Percentiles rank a stretch among this genome's conserved stretches.
phyloP scores from a whole-genome alignment of 1,284 basidiomycete genomes.

The Polyporus tsugae region DNA sequence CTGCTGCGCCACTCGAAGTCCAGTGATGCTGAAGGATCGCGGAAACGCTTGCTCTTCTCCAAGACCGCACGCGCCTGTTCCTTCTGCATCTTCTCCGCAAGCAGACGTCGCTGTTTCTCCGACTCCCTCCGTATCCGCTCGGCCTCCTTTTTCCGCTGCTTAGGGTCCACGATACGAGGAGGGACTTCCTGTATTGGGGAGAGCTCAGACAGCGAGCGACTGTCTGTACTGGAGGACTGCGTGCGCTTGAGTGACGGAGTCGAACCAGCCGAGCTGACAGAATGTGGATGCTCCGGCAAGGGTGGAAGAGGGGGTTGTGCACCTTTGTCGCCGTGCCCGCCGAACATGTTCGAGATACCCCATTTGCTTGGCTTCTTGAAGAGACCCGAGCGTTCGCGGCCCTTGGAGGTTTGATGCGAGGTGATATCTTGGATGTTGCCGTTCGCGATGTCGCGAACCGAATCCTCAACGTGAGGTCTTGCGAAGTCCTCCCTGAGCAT shows the following conservation, averaged over 20 bases:
- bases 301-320: conserved; percentile 65
- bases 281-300: conserved; percentile 65
- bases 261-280: conserved; percentile 57
- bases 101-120: conserved; percentile 86
- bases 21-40: conserved; percentile 57
- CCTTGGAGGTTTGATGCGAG: conserved; percentile 51
- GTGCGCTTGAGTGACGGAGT: conserved; percentile 84
- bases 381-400: conserved; percentile 65
- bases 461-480: conserved; percentile 53
- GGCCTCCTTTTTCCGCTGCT: conserved; percentile 92
- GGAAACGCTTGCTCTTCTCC: conserved; percentile 86
- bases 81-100: conserved; percentile 75
- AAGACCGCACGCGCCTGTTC: conserved; percentile 96
- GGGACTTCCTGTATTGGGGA: conserved; percentile 50
- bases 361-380: conserved; percentile 73
- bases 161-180: conserved; percentile 61
- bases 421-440: conserved; percentile 36
- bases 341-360: conserved; percentile 75
- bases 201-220: conserved; percentile 65
- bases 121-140: conserved; percentile 86
- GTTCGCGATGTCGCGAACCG: conserved; percentile 40
- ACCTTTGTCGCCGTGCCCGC: conserved; percentile 70
- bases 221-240: conserved; percentile 83
- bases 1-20: conserved; percentile 68
- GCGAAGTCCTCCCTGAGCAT: conserved; percentile 59